Evolutionary conservation across 2,329 filamentous ascomycete genomes (phyloP).

Genomic region (Xylariomycetidae sp.): DNA sequence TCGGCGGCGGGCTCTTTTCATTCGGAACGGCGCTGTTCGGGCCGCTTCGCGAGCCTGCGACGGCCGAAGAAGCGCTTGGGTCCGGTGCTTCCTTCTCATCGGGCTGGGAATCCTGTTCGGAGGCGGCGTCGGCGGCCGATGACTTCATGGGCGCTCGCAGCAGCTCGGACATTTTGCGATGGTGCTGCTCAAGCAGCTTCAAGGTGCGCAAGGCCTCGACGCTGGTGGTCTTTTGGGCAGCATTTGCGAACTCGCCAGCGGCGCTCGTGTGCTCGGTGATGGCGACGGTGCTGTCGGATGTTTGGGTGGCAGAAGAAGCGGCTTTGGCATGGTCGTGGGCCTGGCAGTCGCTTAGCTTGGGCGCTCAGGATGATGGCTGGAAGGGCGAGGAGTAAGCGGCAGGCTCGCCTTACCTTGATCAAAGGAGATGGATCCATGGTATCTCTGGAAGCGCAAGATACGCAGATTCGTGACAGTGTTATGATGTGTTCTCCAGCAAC

Average conservation of each 20-base stretch:
- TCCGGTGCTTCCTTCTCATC: constrained; percentile 35
- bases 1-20: constrained; percentile 23
- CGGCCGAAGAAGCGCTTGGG: constrained; percentile 10
- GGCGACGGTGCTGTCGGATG: constrained; percentile 70
- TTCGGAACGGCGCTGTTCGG: constrained; percentile 7
- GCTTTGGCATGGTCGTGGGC: constrained; percentile 86
- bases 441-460: background rate
- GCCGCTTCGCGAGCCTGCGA: constrained; percentile 19
- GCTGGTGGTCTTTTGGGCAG: constrained; percentile 63
- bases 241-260: constrained; percentile 81
- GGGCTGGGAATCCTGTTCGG: constrained; percentile 30
- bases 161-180: constrained; percentile 74
- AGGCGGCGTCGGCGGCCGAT: constrained; percentile 32
- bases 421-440: constrained; percentile 65
- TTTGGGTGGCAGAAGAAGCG: constrained; percentile 69
- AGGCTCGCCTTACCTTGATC: constrained; percentile 46
- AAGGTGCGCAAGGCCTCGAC: constrained; percentile 76
- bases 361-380: constrained; percentile 1
- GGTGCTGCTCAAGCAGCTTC: constrained; percentile 79
- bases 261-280: constrained; percentile 84
- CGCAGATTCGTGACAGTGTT: no score
- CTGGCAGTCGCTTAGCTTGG: constrained; percentile 32
- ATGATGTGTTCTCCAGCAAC: background rate
- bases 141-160: constrained; percentile 63
- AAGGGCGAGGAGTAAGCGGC: background rate